Base-by-base conservation (phyloP, 1,139 yeast genomes). In the Suhomyces chickasaworum region DNA sequence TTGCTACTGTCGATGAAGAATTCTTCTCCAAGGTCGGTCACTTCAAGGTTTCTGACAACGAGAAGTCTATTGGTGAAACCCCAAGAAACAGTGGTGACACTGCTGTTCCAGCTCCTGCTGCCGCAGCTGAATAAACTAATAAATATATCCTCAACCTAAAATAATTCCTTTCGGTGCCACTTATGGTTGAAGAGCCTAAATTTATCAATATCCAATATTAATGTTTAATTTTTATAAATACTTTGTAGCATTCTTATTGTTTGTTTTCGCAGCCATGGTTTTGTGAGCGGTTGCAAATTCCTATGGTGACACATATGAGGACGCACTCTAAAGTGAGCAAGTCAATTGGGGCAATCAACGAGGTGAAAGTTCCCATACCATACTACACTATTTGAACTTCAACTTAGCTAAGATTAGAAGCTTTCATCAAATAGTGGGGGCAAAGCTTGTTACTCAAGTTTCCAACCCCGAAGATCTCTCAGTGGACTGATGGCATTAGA, bases 1-100 rank as follows among this genome's bases (percentile, higher is more conserved):
- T 64, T 32, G 46, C 52, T 10, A 55, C 57, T 13, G 56, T 68
- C 31, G 73, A 70, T 53, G 73, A 68, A 45, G 62, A 58, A 7
- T 61, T 64, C 54, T 61, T 70, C 49, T 54, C 55, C 41, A 65
- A 62, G 43, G 51, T 64, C 18, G 44, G 58, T 42, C 60, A 54
- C 43, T 54, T 57, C 36, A 54, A 46, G 30, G 15, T 38, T 23
- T 35, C 38, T n/a, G 53, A 46, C 13, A 40, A 49, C 36, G 68
- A 62, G 36, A 65, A 66, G 57, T 47, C 52, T 13, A 47, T 60
- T 41, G 62, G 57, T 32, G 63, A 59, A 34, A 61, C 56, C 30
- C 58, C 59, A 44, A 52, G 59, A 48, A 52, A 53, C 49, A 53
- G 57, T 38, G 59, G 59, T 30, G 59, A 56, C 46, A 56, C 59